phyloP scores from a whole-genome alignment of 1,284 basidiomycete genomes.

The Pseudozyma tsukubaensis region DNA sequence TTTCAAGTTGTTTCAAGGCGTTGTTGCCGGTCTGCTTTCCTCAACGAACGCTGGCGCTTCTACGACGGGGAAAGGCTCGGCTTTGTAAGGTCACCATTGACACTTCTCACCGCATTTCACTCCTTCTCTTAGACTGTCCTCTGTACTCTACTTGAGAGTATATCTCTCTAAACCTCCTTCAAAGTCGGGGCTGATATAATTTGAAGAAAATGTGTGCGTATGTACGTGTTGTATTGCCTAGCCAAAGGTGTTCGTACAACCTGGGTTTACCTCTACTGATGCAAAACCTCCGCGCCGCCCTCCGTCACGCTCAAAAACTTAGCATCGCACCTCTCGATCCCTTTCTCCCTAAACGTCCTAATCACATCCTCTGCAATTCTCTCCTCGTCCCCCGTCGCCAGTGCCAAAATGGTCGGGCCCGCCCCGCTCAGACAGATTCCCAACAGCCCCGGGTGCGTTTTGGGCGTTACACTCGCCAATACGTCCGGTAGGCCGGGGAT shows the following conservation, averaged over 20 bases:
- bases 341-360: constrained; percentile 56
- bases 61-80: neutral
- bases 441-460: constrained; percentile 88
- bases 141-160: too few species aligned
- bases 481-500: constrained; percentile 80
- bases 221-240: neutral
- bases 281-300: constrained; percentile 49
- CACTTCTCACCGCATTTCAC: neutral
- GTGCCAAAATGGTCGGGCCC: constrained; percentile 94
- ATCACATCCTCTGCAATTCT: constrained; percentile 61
- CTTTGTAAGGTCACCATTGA: neutral
- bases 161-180: too few species aligned
- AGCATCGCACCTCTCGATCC: constrained; percentile 57
- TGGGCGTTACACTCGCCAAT: constrained; percentile 85
- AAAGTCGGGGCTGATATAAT: too few species aligned
- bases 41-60: neutral
- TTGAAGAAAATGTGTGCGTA: too few species aligned
- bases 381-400: constrained; percentile 77
- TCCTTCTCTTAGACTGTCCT: too few species aligned
- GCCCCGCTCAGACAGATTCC: constrained; percentile 98
- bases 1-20: constrained; percentile 43
- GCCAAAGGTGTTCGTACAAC: neutral
- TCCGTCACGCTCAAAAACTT: constrained; percentile 62
- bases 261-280: constrained; percentile 4
- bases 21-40: constrained; percentile 33